These are phyloP conservation scores for Microsporum audouinii DNA, from an alignment of 2,329 filamentous ascomycete species.

Conservation along the genomic window DNA sequence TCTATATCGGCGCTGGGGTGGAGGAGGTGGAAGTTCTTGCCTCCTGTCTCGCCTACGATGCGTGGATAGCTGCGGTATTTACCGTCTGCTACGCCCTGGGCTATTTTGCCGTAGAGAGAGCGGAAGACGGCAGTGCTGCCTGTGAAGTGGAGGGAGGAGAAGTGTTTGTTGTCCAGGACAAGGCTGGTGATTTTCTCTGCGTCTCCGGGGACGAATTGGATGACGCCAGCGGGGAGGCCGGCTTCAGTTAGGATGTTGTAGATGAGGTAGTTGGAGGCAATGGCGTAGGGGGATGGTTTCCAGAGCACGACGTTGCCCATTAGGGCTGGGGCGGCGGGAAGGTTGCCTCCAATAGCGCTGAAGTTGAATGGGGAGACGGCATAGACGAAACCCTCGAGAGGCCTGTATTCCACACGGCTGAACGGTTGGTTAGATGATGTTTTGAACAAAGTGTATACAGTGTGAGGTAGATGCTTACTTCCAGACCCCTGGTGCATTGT, in stretches of 20 bases:
- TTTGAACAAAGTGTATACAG: not conserved
- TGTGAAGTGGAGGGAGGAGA: slow-evolving; percentile 89
- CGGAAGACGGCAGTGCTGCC: slow-evolving; percentile 88
- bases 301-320: slow-evolving; percentile 92
- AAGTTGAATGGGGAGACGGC: slow-evolving; percentile 95
- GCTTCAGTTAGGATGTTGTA: slow-evolving; percentile 87
- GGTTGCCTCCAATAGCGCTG: slow-evolving; percentile 83
- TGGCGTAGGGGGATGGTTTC: slow-evolving; percentile 86
- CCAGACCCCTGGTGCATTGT: slow-evolving; percentile 77
- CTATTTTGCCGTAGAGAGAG: slow-evolving; percentile 75
- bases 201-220: slow-evolving; percentile 87
- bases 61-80: slow-evolving; percentile 77
- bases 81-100: slow-evolving; percentile 65
- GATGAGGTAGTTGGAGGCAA: slow-evolving; percentile 82
- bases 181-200: slow-evolving; percentile 70
- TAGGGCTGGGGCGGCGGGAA: slow-evolving; percentile 69
- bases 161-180: slow-evolving; percentile 64
- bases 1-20: slow-evolving; percentile 65
- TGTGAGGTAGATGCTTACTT: slow-evolving; percentile 43
- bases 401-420: slow-evolving; percentile 68
- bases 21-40: slow-evolving; percentile 86
- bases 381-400: slow-evolving; percentile 91
- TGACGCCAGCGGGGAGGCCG: slow-evolving; percentile 75
- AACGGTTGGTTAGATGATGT: not conserved
- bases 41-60: slow-evolving; percentile 81